Evolutionary conservation across 1,284 basidiomycete species (phyloP).

Genomic region (Porogramme epimiltina): DNA sequence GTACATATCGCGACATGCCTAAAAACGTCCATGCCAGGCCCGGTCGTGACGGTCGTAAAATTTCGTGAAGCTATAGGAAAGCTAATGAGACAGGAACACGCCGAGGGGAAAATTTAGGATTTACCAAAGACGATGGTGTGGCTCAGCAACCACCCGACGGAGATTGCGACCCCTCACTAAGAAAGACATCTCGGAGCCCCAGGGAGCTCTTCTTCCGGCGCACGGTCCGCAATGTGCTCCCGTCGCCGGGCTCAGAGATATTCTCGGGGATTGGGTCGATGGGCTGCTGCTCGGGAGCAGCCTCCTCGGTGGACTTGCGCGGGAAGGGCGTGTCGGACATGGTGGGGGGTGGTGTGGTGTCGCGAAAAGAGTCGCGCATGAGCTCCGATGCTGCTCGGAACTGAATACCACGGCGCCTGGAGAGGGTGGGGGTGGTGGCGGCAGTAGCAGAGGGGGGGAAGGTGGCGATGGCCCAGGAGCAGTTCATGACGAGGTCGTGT

Average conservation of each 20-base stretch:
- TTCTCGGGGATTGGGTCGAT: not conserved
- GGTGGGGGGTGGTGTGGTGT: not conserved
- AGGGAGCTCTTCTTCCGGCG: conserved; percentile 46
- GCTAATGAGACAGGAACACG: too few relatives aligned
- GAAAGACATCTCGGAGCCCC: conserved; percentile 43
- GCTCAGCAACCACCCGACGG: too few relatives aligned
- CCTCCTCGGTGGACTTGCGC: conserved; percentile 2
- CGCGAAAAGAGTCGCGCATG: not conserved
- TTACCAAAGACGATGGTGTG: too few relatives aligned
- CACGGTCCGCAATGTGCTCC: conserved; percentile 28
- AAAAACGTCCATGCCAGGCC: not conserved
- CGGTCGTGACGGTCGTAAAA: not conserved
- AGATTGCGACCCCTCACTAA: conserved; percentile 16
- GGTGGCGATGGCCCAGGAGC: conserved; percentile 9
- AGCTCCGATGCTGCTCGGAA: conserved; percentile 1
- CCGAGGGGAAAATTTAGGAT: too few relatives aligned
- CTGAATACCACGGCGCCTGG: conserved; percentile 11
- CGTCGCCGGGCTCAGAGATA: not conserved
- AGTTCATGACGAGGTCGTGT: conserved; percentile 5
- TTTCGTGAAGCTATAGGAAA: not conserved
- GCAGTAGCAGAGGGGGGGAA: not conserved
- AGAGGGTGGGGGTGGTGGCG: conserved; percentile 5
- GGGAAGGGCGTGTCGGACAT: conserved; percentile 6
- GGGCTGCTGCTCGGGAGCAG: not conserved
- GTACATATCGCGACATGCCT: not conserved